Evolutionary conservation across 352 stramenopile species (phyloP), one percentile per base, ranked within the genome.

Genomic region (Phytophthora litchii): DNA sequence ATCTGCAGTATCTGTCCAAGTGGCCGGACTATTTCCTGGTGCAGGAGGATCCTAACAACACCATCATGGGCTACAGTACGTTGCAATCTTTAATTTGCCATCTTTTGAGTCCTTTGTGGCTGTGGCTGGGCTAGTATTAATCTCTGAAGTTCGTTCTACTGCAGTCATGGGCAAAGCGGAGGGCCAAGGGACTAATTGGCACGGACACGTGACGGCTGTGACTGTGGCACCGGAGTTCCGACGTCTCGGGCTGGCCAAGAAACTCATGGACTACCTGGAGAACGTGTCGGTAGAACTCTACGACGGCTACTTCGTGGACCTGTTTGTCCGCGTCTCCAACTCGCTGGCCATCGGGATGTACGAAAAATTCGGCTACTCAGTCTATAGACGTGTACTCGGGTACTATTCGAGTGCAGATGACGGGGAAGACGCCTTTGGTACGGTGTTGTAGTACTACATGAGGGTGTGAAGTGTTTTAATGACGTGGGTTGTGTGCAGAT

Each of bases 291-390:
- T 86, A 19, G 76, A 91, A 51, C 71, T 91, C 42, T 92, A 86
- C 58, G 91, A 99, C 71, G 94, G 80, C 14, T 99, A 98, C 80
- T 99, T 99, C 80, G 97, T 99, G 45, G 97, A 99, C 68, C 76
- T 99, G n/a, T 99, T 99, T 67, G 97, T 99, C 16, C 83, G 97
- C 21, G 87, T 95, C 16, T 98, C 93, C 35, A 99, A 99, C 82
- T 77, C 70, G 31, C 65, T 96, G 14, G 94, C 94, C 13, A 97
- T 98, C 46, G 60, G 66, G 44, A 98, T 98, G 91, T 98, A 98
- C 72, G 76, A 94, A 49, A 91, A 93, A 31, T 89, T 98, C 63
- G 92, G 91, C 23, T 98, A 98, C 71, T 88, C 72, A 10, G 90
- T 97, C 4, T 98, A 98, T 61, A 79, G 94, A 21, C 74, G 78